A percentile compares a stretch with the other conserved stretches of the same genome.
These are phyloP conservation scores for Gryganskiella cystojenkinii DNA, from an alignment of 192 early-diverging fungal species.

Conservation along the genomic window DNA sequence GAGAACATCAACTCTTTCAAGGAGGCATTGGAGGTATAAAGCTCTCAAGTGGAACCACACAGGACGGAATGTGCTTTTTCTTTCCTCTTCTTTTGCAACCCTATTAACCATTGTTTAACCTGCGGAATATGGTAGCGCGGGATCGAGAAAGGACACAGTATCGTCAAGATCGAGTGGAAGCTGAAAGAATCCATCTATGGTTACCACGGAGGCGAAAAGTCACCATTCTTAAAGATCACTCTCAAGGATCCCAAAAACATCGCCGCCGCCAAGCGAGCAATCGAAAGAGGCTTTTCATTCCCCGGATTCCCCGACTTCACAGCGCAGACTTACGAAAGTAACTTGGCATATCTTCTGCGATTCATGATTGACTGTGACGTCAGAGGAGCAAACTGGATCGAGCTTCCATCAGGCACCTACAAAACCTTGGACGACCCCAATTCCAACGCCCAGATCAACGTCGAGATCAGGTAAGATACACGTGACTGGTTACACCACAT, in stretches of 20 bases:
- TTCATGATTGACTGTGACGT: slow-evolving; percentile 96
- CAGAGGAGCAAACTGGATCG: slow-evolving; percentile 92
- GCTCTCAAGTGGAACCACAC: too few relatives aligned
- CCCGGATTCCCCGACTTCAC: slow-evolving; percentile 18
- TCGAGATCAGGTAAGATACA: slow-evolving; percentile 69
- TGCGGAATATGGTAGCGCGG: slow-evolving; percentile 48
- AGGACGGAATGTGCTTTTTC: too few relatives aligned
- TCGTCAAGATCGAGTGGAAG: slow-evolving; percentile 75
- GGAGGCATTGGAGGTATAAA: slow-evolving; percentile 67
- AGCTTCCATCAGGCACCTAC: slow-evolving; percentile 85
- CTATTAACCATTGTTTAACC: slow-evolving; percentile 14
- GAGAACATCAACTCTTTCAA: slow-evolving; percentile 66
- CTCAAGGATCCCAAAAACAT: slow-evolving; percentile 65
- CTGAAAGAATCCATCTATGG: slow-evolving; percentile 87
- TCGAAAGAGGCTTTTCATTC: slow-evolving; percentile 50
- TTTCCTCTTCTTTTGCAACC: too few relatives aligned
- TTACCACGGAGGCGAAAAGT: slow-evolving; percentile 85
- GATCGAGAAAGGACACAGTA: slow-evolving; percentile 43
- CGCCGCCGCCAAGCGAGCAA: slow-evolving; percentile 25
- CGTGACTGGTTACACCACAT: background rate
- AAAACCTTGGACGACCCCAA: slow-evolving; percentile 52
- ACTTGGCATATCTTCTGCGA: slow-evolving; percentile 84
- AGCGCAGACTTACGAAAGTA: slow-evolving; percentile 85
- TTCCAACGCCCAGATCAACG: slow-evolving; percentile 85
- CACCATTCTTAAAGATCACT: slow-evolving; percentile 83